Base-by-base conservation (phyloP, 2,329 filamentous ascomycete species). In the Epichloe festucae region DNA sequence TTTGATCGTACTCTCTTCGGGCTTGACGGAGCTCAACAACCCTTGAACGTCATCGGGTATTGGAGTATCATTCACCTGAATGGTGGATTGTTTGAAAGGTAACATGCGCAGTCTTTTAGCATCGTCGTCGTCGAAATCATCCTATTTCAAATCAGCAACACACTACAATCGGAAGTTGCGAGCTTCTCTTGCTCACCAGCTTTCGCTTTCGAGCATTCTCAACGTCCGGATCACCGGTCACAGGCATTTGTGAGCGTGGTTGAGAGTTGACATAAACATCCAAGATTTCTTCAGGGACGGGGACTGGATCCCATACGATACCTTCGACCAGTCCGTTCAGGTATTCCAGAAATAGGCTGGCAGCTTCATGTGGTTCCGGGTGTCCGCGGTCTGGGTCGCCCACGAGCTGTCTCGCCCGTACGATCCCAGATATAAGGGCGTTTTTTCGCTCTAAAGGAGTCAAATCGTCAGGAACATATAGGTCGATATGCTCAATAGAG, bases 401-500 rank as follows among this genome's bases (percentile, higher is more conserved):
- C 5, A 78, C 62, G 19, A 72, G 61, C 15, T 65, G 59, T 31
- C 65, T 61, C 3, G 70, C 63, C 40, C 62, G 60, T 2, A 68
- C 65, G 14, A 70, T 66, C 8, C 55, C 67, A 50, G 60, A 70
- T 27, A 73, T 57, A 1, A 74, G 63, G 2, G 70, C 67, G 49
- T 71, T 76, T 53, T 76, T 76, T 15, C 72, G 69, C 56, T 79
- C 75, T 5, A 77, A 51, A 0, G 60, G 55, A 2, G 66, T 62
- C 15, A 66, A 53, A 5, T 63, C 57, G 6, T 58, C 55, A 2
- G 67, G 65, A 27, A 79, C 63, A 15, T 71, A 66, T 47, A 74
- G 63, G 52, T 74, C 72, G 42, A 81, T 69, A 53, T 82, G 78
- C 60, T 82, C 77, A 39, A 81, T 70, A 1, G 77, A 76, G 55